Evolutionary conservation across 164 flowering plant species (phyloP).

Genomic region (Nymphaea thermarum): DNA sequence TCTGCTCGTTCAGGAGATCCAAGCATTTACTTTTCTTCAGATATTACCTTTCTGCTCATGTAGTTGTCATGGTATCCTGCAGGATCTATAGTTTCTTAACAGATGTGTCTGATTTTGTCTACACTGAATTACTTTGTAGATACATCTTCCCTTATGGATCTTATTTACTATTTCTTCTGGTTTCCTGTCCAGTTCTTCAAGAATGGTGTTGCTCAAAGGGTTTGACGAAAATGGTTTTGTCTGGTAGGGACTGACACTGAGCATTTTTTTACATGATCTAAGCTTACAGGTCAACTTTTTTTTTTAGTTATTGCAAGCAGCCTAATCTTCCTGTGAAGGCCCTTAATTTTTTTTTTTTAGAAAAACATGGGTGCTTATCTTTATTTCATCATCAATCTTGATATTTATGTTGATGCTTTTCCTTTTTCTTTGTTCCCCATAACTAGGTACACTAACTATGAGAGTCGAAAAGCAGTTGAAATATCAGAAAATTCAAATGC

Average conservation of each 20-base stretch:
- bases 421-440: not conserved
- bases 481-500: conserved; percentile 82
- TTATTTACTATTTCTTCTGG: not conserved
- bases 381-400: too few relatives aligned
- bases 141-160: not conserved
- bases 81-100: too few relatives aligned
- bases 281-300: too few relatives aligned
- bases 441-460: conserved; percentile 77
- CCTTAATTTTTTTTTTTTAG: too few relatives aligned
- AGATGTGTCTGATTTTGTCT: too few relatives aligned
- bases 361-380: too few relatives aligned
- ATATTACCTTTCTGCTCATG: too few relatives aligned
- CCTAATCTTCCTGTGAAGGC: too few relatives aligned
- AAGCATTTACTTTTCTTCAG: not conserved
- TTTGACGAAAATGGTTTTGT: conserved; percentile 84
- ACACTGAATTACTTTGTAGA: not conserved
- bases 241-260: conserved; percentile 39
- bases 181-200: conserved; percentile 49
- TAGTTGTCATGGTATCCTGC: too few relatives aligned
- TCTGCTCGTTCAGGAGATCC: not conserved
- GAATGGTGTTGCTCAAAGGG: conserved; percentile 91
- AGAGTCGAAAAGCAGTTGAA: conserved; percentile 56
- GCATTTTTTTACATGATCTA: too few relatives aligned
- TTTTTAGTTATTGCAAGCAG: too few relatives aligned
- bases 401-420: not conserved